Percentiles rank a stretch among this genome's conserved stretches.
Conservation (phyloP, 495 filamentous ascomycete genomes). For the Symbiotaphrina buchneri region DNA sequence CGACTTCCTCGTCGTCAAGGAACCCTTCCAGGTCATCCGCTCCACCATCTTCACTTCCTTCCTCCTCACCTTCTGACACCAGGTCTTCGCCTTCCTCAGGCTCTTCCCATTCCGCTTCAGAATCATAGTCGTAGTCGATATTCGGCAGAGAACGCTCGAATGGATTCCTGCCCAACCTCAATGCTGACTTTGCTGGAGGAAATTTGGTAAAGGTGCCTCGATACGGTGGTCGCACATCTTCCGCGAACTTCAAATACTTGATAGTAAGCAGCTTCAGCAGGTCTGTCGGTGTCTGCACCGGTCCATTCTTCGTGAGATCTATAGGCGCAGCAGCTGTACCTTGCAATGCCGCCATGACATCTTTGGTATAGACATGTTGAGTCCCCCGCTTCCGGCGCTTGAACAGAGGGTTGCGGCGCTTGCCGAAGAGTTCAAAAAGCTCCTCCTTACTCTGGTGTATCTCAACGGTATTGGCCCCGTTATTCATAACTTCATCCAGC, state of each 20-base stretch:
- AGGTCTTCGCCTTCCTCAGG: constrained; percentile 11
- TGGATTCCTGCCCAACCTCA: constrained; percentile 47
- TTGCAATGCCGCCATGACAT: constrained; percentile 31
- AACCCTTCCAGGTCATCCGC: constrained; percentile 45
- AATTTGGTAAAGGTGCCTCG: constrained; percentile 56
- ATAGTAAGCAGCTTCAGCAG: constrained; percentile 38
- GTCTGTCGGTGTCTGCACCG: constrained; percentile 20
- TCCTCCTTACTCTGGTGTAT: too few species aligned
- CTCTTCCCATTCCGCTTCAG: constrained; percentile 85
- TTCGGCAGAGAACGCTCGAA: constrained; percentile 35
- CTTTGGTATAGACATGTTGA: too few species aligned
- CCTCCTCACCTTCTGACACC: constrained; percentile 47
- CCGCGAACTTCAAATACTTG: constrained; percentile 60
- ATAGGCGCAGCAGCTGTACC: constrained; percentile 18
- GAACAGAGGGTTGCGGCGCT: too few species aligned
- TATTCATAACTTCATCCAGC: constrained; percentile 25
- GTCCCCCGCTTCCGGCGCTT: too few species aligned
- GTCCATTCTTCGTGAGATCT: constrained; percentile 18
- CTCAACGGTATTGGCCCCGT: constrained; percentile 13
- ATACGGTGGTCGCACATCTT: constrained; percentile 84
- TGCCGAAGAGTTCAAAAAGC: too few species aligned
- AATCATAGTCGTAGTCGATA: constrained; percentile 87
- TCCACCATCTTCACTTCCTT: constrained; percentile 23
- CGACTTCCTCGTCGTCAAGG: constrained; percentile 46
- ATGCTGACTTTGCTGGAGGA: constrained; percentile 21